Evolutionary conservation across 805 yeast species (phyloP).

Genomic region (Sugiyamaella mastotermitis): DNA sequence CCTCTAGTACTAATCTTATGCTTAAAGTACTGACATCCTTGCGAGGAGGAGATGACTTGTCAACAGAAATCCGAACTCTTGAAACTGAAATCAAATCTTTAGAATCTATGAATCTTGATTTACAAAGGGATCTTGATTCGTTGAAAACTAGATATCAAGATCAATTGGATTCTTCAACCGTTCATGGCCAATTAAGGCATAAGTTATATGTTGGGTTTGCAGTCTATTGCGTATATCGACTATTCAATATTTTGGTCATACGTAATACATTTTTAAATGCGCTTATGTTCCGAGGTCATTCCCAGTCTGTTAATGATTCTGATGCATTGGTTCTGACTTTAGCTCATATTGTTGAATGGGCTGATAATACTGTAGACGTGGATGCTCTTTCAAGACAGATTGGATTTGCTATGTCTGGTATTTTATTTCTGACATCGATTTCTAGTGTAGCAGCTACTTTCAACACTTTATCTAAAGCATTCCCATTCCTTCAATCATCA

Average conservation of each 20-base stretch:
- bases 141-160: conserved; percentile 21
- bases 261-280: conserved; percentile 23
- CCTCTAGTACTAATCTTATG: conserved; percentile 24
- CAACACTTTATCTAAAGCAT: conserved; percentile 26
- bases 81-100: conserved; percentile 32
- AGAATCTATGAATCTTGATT: conserved; percentile 26
- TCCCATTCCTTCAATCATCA: conserved; percentile 19
- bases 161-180: conserved; percentile 26
- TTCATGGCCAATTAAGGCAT: conserved; percentile 26
- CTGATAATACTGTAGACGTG: conserved; percentile 20
- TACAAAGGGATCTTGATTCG: conserved; percentile 27
- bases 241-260: conserved; percentile 27
- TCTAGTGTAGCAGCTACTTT: conserved; percentile 33
- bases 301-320: conserved; percentile 6
- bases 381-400: conserved; percentile 35
- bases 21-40: conserved; percentile 23
- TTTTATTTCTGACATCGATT: conserved; percentile 31
- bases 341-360: conserved; percentile 18
- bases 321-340: conserved; percentile 24
- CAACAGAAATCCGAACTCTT: conserved; percentile 16
- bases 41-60: conserved; percentile 20
- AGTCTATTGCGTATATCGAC: conserved; percentile 36
- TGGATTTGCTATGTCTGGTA: conserved; percentile 35
- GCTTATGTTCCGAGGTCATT: not conserved
- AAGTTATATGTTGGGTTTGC: conserved; percentile 30